Evolutionary conservation across 768 basidiomycete genomes (phyloP), one percentile per base, ranked within the genome.

Genomic region (Cyclocybe cylindracea): DNA sequence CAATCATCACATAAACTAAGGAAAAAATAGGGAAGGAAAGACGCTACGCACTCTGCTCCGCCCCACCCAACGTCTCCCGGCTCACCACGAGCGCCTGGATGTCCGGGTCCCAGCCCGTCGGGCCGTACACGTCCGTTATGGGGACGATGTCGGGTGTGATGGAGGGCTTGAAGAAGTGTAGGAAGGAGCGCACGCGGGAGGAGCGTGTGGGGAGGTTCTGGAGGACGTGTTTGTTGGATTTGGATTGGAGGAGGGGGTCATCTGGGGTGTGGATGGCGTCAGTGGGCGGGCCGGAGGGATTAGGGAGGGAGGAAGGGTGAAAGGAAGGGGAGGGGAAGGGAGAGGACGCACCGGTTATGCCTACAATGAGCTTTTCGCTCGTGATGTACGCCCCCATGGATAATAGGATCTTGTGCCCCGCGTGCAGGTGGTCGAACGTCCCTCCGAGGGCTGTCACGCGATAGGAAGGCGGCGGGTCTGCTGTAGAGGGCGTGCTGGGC

Each of bases 341-440:
- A 55, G 14, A 52, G 29, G 38, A 46, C 78, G 61, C 51, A 89
- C 91, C 88, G 47, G 92, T 91, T 36, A 98, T 74, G 4, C 97
- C 97, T 57, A 98, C 85, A 54, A 98, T 91, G 61, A 98, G 71
- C 67, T 94, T 94, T 55, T 78, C 67, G 39, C 70, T 65, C 0
- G 94, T 78, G 50, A 98, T 85, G 80, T 88, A 94, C 1, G 91
- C 85, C 10, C 84, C 88, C 85, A 97, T 93, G 62, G 92, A 91
- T 9, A 99, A 80, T 29, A 99, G 82, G 53, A 99, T 95, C 71
- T 97, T 97, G 74, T 99, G 97, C 0, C 96, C 97, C 3, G 94
- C 84, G 65, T 99, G 97, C 11, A 99, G 82, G 67, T 98, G 97
- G 70, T 99, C 97, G 69, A 98, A 98, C 0, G 97, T 98, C 0